phyloP scores from a whole-genome alignment of 108 stramenopile species.

The Asterionellopsis glacialis region DNA sequence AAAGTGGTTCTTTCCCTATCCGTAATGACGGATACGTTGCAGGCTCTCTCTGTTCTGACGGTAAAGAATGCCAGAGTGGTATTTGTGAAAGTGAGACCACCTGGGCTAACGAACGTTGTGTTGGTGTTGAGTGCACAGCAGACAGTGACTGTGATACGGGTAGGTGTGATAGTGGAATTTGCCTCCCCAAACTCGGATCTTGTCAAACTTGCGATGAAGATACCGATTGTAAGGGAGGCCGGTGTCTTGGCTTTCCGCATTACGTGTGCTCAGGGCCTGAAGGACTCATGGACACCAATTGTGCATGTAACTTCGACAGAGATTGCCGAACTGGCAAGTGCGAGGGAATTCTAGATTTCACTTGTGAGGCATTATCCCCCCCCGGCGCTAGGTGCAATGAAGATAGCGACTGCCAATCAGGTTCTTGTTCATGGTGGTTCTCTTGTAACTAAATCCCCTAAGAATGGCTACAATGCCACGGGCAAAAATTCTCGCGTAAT shows the following conservation, averaged over 20 bases:
- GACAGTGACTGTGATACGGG: slow-evolving; percentile 25
- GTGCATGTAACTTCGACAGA: slow-evolving; percentile 5
- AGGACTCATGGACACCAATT: slow-evolving; percentile 25
- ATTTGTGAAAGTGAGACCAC: slow-evolving; percentile 15
- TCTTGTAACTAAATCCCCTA: slow-evolving; percentile 4
- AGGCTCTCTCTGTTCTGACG: slow-evolving; percentile 14
- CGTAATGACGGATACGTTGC: slow-evolving; percentile 14
- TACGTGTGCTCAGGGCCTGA: slow-evolving; percentile 5
- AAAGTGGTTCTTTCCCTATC: slow-evolving; percentile 7
- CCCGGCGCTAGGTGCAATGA: slow-evolving; percentile 20
- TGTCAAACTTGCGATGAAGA: slow-evolving; percentile 29
- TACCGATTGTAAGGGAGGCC: slow-evolving; percentile 15
- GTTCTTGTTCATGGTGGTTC: slow-evolving; percentile 14
- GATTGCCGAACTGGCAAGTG: slow-evolving; percentile 16
- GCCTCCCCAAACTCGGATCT: slow-evolving; percentile 18
- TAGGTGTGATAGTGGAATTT: slow-evolving; percentile 24
- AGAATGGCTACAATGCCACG: no score
- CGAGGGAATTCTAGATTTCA: slow-evolving; percentile 5
- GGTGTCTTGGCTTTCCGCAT: slow-evolving; percentile 14
- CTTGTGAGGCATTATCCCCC: slow-evolving; percentile 11
- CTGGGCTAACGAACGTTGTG: slow-evolving; percentile 5
- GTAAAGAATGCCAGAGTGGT: slow-evolving; percentile 14
- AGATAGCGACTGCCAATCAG: slow-evolving; percentile 11
- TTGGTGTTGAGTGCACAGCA: slow-evolving; percentile 12
- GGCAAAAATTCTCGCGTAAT: no score